Evolutionary conservation across 306 rosid genomes (phyloP).

Genomic region (Gleditsia sinensis): DNA sequence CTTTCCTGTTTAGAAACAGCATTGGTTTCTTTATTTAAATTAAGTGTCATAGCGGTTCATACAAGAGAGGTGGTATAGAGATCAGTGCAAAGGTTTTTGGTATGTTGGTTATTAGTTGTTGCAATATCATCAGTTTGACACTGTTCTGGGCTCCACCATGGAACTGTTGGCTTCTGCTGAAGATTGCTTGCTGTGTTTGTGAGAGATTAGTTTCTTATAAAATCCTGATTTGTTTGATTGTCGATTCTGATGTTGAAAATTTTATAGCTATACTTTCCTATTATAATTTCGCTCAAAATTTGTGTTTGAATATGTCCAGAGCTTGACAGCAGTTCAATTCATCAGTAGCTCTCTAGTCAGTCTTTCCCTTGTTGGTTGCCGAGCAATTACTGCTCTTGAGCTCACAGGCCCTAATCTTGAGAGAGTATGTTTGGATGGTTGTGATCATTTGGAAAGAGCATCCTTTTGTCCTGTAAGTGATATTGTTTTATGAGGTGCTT

Average conservation of each 20-base stretch:
- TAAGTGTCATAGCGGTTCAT: background rate
- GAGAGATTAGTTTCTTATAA: conserved; percentile 1
- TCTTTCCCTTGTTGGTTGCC: conserved; percentile 91
- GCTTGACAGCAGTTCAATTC: conserved; percentile 69
- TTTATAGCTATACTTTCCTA: background rate
- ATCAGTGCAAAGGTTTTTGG: background rate
- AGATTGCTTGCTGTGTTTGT: background rate
- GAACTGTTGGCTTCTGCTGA: background rate
- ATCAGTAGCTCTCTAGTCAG: conserved; percentile 64
- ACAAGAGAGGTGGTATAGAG: background rate
- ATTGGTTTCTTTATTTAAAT: too few relatives aligned
- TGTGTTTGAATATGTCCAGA: conserved; percentile 54
- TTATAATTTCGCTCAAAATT: conserved; percentile 4
- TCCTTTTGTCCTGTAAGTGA: conserved; percentile 79
- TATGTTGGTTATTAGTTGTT: background rate
- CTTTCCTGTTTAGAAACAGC: background rate
- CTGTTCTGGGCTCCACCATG: background rate
- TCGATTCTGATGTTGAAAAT: background rate
- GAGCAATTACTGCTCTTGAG: conserved; percentile 64
- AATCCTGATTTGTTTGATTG: background rate
- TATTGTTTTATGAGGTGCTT: conserved; percentile 1
- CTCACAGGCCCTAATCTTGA: conserved; percentile 72
- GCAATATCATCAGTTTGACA: background rate
- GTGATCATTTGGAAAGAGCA: conserved; percentile 83
- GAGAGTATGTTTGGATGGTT: conserved; percentile 78